Evolutionary conservation across 495 filamentous ascomycete genomes (phyloP).

Genomic region (Penicillium goetzii): DNA sequence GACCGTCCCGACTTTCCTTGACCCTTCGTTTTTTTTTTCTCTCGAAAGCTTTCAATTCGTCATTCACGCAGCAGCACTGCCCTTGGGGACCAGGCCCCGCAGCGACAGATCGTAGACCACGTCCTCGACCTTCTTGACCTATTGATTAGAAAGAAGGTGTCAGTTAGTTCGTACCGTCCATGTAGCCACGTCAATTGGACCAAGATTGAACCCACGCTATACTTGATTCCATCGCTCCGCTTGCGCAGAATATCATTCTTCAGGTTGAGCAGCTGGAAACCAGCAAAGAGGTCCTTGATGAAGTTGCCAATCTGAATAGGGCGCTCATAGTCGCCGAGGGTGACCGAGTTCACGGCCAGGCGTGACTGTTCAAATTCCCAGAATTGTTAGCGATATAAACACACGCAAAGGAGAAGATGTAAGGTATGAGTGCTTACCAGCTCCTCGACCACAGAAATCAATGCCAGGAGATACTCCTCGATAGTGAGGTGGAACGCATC

Average conservation of each 20-base stretch:
- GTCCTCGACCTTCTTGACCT: constrained; percentile 96
- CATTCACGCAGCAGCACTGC: constrained; percentile 23
- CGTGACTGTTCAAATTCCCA: constrained; percentile 58
- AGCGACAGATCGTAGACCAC: constrained; percentile 94
- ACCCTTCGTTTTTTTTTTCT: background rate
- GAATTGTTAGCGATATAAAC: background rate
- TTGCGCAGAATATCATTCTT: constrained; percentile 93
- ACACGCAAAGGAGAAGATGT: background rate
- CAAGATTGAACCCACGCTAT: constrained; percentile 61
- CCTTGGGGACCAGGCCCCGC: constrained; percentile 73
- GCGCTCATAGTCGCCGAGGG: constrained; percentile 81
- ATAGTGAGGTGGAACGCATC: constrained; percentile 95
- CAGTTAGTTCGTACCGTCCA: background rate
- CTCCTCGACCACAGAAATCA: constrained; percentile 88
- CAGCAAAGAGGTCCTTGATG: constrained; percentile 92
- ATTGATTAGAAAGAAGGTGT: constrained; percentile 8
- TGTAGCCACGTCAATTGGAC: background rate
- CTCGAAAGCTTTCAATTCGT: background rate
- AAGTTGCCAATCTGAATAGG: constrained; percentile 87
- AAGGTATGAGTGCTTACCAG: constrained; percentile 53
- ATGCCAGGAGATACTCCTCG: constrained; percentile 90
- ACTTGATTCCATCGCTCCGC: constrained; percentile 92
- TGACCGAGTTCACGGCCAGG: constrained; percentile 95
- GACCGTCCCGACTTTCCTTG: background rate
- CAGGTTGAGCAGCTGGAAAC: constrained; percentile 94